Evolutionary conservation across 192 early-diverging fungal species (phyloP).

Genomic region (Podila epigama): DNA sequence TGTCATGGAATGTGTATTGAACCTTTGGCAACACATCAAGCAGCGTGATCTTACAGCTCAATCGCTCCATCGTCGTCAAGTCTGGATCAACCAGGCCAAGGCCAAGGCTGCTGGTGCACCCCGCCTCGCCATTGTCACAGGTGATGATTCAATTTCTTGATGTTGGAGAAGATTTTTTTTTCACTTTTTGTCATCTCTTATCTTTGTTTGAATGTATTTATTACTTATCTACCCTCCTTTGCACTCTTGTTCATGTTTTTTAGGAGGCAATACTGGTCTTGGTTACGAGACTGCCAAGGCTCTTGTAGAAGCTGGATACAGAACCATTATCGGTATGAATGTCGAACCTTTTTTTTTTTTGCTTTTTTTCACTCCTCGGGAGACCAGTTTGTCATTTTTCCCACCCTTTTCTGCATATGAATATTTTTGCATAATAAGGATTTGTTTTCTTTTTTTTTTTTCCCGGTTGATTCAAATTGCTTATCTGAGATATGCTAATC

Average conservation of each 20-base stretch:
- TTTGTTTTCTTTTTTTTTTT: neutral
- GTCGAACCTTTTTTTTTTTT: no score
- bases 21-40: slow-evolving; percentile 25
- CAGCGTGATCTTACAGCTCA: slow-evolving; percentile 22
- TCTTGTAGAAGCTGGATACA: slow-evolving; percentile 61
- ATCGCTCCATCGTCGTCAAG: slow-evolving; percentile 14
- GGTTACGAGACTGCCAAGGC: slow-evolving; percentile 66
- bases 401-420: no score
- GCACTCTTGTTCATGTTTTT: neutral
- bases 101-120: neutral
- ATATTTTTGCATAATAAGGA: no score
- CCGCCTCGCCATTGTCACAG: slow-evolving; percentile 40
- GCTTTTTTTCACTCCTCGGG: no score
- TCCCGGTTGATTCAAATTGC: neutral
- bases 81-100: slow-evolving; percentile 38
- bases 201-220: neutral
- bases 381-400: no score
- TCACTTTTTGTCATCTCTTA: neutral
- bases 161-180: no score
- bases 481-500: neutral
- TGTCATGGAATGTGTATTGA: slow-evolving; percentile 37
- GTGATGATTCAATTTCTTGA: neutral
- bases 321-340: slow-evolving; percentile 55
- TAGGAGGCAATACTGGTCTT: slow-evolving; percentile 67
- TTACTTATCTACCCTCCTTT: neutral